A percentile compares a stretch with the other conserved stretches of the same genome.
phyloP scores from a whole-genome alignment of 192 early-diverging fungal species.

The Linnemannia exigua region DNA sequence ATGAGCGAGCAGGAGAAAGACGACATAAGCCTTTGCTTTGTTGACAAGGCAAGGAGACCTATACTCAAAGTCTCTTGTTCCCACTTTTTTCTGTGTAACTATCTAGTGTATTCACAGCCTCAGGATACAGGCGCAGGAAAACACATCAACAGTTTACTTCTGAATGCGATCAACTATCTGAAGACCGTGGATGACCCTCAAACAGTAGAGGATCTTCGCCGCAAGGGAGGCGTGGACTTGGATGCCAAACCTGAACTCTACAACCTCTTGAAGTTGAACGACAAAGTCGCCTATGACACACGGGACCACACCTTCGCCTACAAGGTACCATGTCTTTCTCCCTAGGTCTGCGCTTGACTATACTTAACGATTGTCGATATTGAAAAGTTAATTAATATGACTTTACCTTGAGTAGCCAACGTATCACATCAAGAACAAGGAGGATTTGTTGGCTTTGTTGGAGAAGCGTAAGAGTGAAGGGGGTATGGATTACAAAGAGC shows the following conservation, averaged over 20 bases:
- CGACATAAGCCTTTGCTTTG: not conserved
- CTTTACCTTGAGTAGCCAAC: slow-evolving; percentile 63
- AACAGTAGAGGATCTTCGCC: slow-evolving; percentile 68
- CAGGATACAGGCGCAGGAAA: slow-evolving; percentile 65
- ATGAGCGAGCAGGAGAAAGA: not conserved
- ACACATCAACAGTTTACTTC: slow-evolving; percentile 68
- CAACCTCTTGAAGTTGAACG: slow-evolving; percentile 70
- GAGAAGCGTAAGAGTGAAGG: slow-evolving; percentile 69
- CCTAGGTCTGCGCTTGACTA: not conserved
- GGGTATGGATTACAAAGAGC: slow-evolving; percentile 82
- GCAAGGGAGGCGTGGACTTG: slow-evolving; percentile 70
- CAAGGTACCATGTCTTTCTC: slow-evolving; percentile 58
- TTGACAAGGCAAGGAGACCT: not conserved
- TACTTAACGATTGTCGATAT: not conserved
- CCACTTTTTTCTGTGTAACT: not conserved
- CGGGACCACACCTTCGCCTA: slow-evolving; percentile 75
- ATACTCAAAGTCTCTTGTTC: not conserved
- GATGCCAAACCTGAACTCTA: slow-evolving; percentile 65
- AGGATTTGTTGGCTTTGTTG: slow-evolving; percentile 78
- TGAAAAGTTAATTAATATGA: not conserved
- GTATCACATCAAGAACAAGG: slow-evolving; percentile 77
- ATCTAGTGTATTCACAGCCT: slow-evolving; percentile 68
- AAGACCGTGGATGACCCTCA: slow-evolving; percentile 73
- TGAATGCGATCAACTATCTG: slow-evolving; percentile 68
- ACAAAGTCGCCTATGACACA: slow-evolving; percentile 74